These are phyloP conservation scores for Alternaria brassicicola DNA, from an alignment of 2,329 filamentous ascomycete genomes.

Conservation along the genomic window DNA sequence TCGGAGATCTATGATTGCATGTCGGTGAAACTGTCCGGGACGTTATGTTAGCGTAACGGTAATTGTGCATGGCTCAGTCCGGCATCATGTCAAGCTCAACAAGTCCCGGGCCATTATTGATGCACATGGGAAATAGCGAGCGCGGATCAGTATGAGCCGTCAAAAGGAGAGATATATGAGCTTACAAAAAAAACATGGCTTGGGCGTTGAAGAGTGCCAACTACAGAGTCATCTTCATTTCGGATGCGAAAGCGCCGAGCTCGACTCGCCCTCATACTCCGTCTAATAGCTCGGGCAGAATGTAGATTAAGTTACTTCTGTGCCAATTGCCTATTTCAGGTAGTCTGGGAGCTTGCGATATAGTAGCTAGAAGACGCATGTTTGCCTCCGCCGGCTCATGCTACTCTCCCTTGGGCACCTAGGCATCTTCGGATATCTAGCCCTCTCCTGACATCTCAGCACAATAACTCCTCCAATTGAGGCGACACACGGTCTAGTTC, in stretches of 20 bases:
- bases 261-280: neutral
- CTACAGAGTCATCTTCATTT: neutral
- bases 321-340: neutral
- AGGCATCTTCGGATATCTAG: neutral
- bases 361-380: neutral
- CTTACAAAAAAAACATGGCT: neutral
- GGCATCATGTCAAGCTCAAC: neutral
- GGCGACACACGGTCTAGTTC: neutral
- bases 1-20: neutral
- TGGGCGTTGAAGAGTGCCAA: neutral
- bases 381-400: neutral
- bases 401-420: neutral
- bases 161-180: neutral
- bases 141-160: neutral
- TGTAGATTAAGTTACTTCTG: neutral
- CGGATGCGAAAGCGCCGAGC: neutral
- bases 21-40: neutral
- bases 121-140: neutral
- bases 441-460: neutral
- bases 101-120: neutral
- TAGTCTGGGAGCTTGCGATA: neutral
- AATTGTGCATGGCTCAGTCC: neutral
- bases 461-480: neutral
- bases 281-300: neutral
- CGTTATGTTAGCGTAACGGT: conserved; percentile 1